phyloP scores from a whole-genome alignment of 148 eudicot species.

The Nyssa sinensis region DNA sequence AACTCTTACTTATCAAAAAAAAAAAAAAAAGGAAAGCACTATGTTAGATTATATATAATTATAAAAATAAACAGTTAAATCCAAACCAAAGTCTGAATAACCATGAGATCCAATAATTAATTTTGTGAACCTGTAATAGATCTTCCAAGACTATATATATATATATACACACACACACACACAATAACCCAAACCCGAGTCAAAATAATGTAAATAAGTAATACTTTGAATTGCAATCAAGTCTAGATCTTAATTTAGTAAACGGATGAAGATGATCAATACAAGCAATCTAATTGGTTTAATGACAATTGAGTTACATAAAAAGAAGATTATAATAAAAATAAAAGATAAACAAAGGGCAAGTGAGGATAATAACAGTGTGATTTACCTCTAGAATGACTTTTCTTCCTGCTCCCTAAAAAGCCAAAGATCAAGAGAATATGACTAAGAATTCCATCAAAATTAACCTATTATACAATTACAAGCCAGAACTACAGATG shows the following conservation, averaged over 20 bases:
- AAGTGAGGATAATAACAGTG: neutral
- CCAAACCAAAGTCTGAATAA: neutral
- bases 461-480: neutral
- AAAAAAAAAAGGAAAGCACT: neutral
- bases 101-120: neutral
- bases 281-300: neutral
- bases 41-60: neutral
- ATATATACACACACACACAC: too few relatives aligned
- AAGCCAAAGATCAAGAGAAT: constrained; percentile 4
- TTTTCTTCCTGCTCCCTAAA: constrained; percentile 64
- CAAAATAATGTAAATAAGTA: neutral
- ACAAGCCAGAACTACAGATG: neutral
- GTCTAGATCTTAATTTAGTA: neutral
- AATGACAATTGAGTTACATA: neutral
- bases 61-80: neutral
- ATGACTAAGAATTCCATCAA: neutral
- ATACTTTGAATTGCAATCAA: neutral
- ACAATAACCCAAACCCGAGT: neutral
- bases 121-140: neutral
- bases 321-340: neutral
- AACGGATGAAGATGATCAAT: neutral
- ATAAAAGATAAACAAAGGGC: neutral
- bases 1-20: too few relatives aligned
- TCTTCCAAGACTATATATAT: neutral
- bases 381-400: constrained; percentile 74